Evolutionary conservation across 2,329 filamentous ascomycete genomes (phyloP).

Genomic region (Fusarium tjaetaba): DNA sequence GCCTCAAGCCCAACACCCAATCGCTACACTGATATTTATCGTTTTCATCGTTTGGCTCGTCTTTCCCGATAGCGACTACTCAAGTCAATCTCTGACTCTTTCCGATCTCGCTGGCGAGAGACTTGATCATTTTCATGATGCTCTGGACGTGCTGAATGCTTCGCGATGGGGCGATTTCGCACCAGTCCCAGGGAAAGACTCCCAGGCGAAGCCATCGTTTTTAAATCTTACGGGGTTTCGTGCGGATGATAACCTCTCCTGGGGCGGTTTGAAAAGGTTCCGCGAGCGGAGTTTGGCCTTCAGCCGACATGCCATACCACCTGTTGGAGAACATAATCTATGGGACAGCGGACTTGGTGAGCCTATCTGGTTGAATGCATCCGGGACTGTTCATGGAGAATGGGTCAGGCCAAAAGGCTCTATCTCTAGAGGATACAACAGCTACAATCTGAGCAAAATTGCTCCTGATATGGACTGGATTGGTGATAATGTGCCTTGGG

Average conservation of each 20-base stretch:
- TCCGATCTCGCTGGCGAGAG: conserved; percentile 55
- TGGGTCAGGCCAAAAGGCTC: conserved; percentile 72
- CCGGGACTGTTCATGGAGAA: conserved; percentile 78
- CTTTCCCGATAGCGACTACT: conserved; percentile 51
- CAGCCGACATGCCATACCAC: conserved; percentile 62
- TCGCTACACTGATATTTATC: conserved; percentile 44
- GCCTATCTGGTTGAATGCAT: conserved; percentile 79
- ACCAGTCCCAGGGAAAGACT: conserved; percentile 50
- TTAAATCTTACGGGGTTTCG: conserved; percentile 83
- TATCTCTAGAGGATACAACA: conserved; percentile 57
- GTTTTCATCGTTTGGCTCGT: conserved; percentile 54
- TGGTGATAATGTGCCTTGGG: conserved; percentile 68
- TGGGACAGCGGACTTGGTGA: conserved; percentile 53
- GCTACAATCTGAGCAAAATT: conserved; percentile 72
- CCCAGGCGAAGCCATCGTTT: conserved; percentile 55
- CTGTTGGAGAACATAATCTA: conserved; percentile 53
- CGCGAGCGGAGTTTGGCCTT: conserved; percentile 71
- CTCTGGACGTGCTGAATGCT: conserved; percentile 63
- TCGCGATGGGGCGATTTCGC: conserved; percentile 70
- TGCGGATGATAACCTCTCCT: conserved; percentile 77
- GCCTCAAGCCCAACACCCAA: conserved; percentile 57
- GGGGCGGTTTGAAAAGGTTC: conserved; percentile 76
- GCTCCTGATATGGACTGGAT: conserved; percentile 74
- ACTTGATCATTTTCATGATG: conserved; percentile 61
- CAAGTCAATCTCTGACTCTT: conserved; percentile 45